A percentile compares a stretch with the other conserved stretches of the same genome.
These are phyloP conservation scores for Cryptococcus depauperatus DNA, from an alignment of 1,284 basidiomycete species.

Conservation along the genomic window DNA sequence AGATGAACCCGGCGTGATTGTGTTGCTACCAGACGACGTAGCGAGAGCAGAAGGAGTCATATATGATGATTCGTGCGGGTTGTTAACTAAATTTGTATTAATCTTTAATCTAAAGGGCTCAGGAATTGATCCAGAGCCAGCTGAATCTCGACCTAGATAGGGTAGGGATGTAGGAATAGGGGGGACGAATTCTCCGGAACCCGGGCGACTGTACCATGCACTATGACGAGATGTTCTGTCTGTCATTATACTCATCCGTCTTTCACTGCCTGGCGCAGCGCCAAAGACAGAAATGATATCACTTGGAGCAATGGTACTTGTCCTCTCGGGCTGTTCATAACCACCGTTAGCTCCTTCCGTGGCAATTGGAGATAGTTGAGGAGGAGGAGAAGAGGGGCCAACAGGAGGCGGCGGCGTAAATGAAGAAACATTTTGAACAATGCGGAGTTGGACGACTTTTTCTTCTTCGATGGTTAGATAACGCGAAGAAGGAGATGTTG, in stretches of 20 bases:
- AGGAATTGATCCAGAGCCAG: not conserved
- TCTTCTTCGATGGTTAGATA: slow-evolving; percentile 12
- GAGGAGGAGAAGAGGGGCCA: not conserved
- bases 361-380: not conserved
- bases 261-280: slow-evolving; percentile 14
- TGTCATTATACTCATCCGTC: slow-evolving; percentile 10
- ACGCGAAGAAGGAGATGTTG: not conserved
- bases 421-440: slow-evolving; percentile 2
- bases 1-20: not conserved
- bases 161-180: not conserved
- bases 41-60: not conserved
- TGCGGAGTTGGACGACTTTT: slow-evolving; percentile 8
- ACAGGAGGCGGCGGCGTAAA: not conserved
- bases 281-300: slow-evolving; percentile 21
- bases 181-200: not conserved
- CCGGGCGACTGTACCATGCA: not conserved
- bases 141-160: not conserved
- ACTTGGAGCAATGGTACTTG: slow-evolving; percentile 9
- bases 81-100: not conserved
- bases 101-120: not conserved
- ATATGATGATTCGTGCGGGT: not conserved
- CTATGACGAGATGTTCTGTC: slow-evolving; percentile 3
- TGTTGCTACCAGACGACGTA: not conserved
- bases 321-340: not conserved
- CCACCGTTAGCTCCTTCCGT: too few relatives aligned